Evolutionary conservation across 2,329 filamentous ascomycete species (phyloP), one percentile per base, ranked within the genome.

Genomic region (Kalaharituber pfeilii): DNA sequence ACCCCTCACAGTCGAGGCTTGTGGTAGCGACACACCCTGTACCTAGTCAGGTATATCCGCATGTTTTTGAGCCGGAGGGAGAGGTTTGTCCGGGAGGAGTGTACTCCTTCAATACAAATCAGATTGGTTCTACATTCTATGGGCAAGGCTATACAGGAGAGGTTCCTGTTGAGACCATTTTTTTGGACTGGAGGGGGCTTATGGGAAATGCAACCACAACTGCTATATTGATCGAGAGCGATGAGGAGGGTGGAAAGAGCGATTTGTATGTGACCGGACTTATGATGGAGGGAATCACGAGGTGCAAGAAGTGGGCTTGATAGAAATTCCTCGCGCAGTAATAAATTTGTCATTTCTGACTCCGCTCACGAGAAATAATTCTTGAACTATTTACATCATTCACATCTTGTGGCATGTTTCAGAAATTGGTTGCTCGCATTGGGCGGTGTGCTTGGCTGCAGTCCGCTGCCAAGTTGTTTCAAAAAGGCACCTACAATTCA

Each of bases 241-340:
- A 25, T 9, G 50, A 49, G 13, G 44, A 20, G 22, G 51, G 18
- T 2, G 47, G 22, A 20, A 51, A 52, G 27, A 55, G 52, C 5
- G 53, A 60, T 51, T 28, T 61, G 20, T 60, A 55, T 29, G 26
- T 61, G 9, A 60, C 56, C 2, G 59, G 59, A 5, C 36, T 61
- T 22, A 52, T 30, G 18, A 36, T 36, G 3, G 53, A 49, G 24
- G 59, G 59, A 58, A 55, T 47, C 22, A 47, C 25, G 42, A 47
- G 11, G 24, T 47, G 42, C 25, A 20, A 22, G 8, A 39, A 39
- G 20, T 39, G 30, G n/a, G 30, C 30, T 36, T 36, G n/a, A n/a
- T n/a, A n/a, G n/a, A n/a, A n/a, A n/a, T n/a, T n/a, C n/a, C n/a
- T n/a, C n/a, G n/a, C n/a, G n/a, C n/a, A n/a, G n/a, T n/a, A n/a